Conservation (phyloP, 2,329 filamentous ascomycete genomes). For the Zasmidium angulare region DNA sequence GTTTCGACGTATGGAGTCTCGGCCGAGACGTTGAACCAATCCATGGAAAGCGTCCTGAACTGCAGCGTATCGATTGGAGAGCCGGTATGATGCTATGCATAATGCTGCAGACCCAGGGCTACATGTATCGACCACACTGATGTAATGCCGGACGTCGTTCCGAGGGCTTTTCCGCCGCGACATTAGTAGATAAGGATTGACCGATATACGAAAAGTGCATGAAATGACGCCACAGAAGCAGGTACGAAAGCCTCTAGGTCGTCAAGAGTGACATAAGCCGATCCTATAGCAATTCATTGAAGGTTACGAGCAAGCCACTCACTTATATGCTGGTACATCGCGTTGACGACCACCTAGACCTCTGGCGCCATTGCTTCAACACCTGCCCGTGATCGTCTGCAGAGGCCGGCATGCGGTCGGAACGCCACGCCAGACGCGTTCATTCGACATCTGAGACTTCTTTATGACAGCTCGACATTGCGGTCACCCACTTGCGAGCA, state of each 20-base stretch:
- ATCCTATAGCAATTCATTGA: no score
- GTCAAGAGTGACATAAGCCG: no score
- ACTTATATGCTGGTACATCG: conserved; percentile 8
- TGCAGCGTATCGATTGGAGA: background rate
- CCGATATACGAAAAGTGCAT: background rate
- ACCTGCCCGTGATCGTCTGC: background rate
- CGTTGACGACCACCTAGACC: conserved; percentile 15
- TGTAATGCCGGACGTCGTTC: background rate
- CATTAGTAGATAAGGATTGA: background rate
- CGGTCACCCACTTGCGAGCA: background rate
- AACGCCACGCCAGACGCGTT: conserved; percentile 3
- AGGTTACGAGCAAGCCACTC: background rate
- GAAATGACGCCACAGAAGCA: background rate
- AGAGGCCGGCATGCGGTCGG: conserved; percentile 13
- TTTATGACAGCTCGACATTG: background rate
- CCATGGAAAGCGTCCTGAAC: background rate
- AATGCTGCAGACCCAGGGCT: no score
- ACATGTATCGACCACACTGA: background rate
- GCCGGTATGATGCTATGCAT: no score
- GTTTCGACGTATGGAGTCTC: background rate
- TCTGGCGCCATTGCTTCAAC: conserved; percentile 15
- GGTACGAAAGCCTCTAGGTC: background rate
- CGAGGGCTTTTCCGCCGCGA: background rate
- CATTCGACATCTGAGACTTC: background rate
- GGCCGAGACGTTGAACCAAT: background rate